These are phyloP conservation scores for Trichoderma sp. DNA, from an alignment of 2,329 filamentous ascomycete genomes.

Conservation along the genomic window DNA sequence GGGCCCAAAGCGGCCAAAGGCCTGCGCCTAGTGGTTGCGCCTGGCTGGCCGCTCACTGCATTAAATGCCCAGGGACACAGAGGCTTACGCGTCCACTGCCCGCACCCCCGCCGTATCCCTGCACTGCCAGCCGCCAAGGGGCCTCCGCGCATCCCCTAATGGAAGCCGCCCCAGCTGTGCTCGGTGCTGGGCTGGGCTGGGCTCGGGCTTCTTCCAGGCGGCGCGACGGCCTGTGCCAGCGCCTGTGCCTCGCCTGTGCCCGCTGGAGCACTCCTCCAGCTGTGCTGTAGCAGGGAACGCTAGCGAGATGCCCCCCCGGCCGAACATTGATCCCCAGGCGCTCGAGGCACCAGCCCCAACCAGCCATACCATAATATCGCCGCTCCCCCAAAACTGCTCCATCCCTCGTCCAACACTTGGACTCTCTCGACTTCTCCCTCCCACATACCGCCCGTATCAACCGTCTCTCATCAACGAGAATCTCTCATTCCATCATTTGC, in stretches of 20 bases:
- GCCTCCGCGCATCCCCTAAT: slow-evolving; percentile 27
- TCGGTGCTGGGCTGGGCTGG: too few relatives aligned
- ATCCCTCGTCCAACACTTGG: slow-evolving; percentile 27
- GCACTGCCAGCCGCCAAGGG: slow-evolving; percentile 26
- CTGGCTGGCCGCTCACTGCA: slow-evolving; percentile 17
- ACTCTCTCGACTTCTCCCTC: slow-evolving; percentile 30
- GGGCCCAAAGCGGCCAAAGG: slow-evolving; percentile 14
- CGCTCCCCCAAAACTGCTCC: slow-evolving; percentile 23
- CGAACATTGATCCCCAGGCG: neutral
- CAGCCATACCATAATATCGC: slow-evolving; percentile 36
- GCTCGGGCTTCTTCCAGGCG: neutral
- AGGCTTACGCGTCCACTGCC: slow-evolving; percentile 40
- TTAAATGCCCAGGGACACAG: slow-evolving; percentile 24
- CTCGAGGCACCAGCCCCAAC: slow-evolving; percentile 4
- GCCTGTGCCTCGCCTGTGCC: neutral
- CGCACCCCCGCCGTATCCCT: slow-evolving; percentile 30
- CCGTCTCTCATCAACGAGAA: too few relatives aligned
- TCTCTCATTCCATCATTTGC: too few relatives aligned
- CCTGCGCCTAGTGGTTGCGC: slow-evolving; percentile 26
- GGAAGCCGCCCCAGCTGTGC: neutral
- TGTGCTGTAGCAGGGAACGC: neutral
- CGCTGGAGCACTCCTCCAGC: neutral
- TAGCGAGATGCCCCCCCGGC: too few relatives aligned
- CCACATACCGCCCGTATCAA: slow-evolving; percentile 24
- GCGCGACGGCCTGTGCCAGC: too few relatives aligned